A percentile compares a stretch with the other conserved stretches of the same genome.
These are phyloP conservation scores for Epicoccum sorghinum DNA, from an alignment of 2,329 filamentous ascomycete species.

Conservation along the genomic window DNA sequence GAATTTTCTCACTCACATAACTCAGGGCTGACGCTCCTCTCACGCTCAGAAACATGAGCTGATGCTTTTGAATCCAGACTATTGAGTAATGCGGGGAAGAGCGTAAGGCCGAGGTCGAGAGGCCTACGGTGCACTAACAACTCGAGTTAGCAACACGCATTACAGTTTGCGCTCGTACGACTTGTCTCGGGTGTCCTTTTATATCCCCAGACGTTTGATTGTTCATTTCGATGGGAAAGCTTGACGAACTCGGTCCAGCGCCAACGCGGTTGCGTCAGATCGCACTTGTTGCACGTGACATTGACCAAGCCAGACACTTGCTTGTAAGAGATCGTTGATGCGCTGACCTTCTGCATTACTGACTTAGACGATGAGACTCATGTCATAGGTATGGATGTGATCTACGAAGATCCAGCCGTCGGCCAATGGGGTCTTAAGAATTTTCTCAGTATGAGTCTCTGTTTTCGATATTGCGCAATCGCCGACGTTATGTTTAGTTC, in stretches of 20 bases:
- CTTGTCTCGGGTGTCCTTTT: not conserved
- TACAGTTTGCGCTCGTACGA: not conserved
- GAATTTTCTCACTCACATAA: too few relatives aligned
- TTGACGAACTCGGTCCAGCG: slow-evolving; percentile 1
- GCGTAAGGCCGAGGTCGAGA: slow-evolving; percentile 6
- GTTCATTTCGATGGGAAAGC: not conserved
- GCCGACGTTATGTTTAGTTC: slow-evolving; percentile 34
- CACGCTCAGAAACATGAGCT: too few relatives aligned
- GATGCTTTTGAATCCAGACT: slow-evolving; percentile 1
- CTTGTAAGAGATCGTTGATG: slow-evolving; percentile 26
- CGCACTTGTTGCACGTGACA: slow-evolving; percentile 39
- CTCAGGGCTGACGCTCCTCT: too few relatives aligned
- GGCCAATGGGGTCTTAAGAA: slow-evolving; percentile 51
- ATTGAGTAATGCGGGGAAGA: slow-evolving; percentile 8
- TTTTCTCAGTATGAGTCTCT: slow-evolving; percentile 40
- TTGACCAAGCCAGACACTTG: slow-evolving; percentile 31
- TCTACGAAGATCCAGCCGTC: slow-evolving; percentile 49
- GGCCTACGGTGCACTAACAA: not conserved
- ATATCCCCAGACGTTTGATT: not conserved
- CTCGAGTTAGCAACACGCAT: not conserved
- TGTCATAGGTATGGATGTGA: slow-evolving; percentile 49
- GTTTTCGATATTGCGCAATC: not conserved
- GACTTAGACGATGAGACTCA: slow-evolving; percentile 29
- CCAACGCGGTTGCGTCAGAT: slow-evolving; percentile 47
- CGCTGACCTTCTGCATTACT: not conserved